Percentiles rank a stretch among this genome's conserved stretches.
Conservation (phyloP, 768 basidiomycete genomes). For the Pleurotus giganteus region DNA sequence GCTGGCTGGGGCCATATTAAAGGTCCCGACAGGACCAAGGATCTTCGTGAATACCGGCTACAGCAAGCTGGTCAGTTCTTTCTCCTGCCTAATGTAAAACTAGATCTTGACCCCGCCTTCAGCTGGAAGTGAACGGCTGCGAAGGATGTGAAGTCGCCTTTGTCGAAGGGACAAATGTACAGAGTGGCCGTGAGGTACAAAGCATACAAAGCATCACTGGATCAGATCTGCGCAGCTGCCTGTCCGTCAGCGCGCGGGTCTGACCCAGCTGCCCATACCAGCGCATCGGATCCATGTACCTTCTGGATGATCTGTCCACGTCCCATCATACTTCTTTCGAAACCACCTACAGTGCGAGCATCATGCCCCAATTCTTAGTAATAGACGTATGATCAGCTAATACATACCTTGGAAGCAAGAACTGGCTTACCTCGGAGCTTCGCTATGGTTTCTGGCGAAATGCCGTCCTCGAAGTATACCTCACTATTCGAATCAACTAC, state of each 20-base stretch:
- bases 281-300: slow-evolving; percentile 60
- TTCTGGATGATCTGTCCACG: slow-evolving; percentile 91
- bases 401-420: neutral
- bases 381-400: neutral
- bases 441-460: slow-evolving; percentile 57
- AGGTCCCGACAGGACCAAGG: slow-evolving; percentile 80
- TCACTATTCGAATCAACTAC: slow-evolving; percentile 78
- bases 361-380: slow-evolving; percentile 85
- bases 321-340: slow-evolving; percentile 65
- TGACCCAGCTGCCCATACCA: slow-evolving; percentile 95
- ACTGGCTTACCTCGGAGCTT: slow-evolving; percentile 59
- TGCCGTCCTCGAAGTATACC: slow-evolving; percentile 87
- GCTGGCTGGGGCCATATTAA: slow-evolving; percentile 85
- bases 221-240: slow-evolving; percentile 79
- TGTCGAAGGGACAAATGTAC: neutral
- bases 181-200: neutral
- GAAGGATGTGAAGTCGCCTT: slow-evolving; percentile 49
- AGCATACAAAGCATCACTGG: slow-evolving; percentile 1
- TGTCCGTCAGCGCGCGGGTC: slow-evolving; percentile 89
- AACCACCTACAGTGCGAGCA: slow-evolving; percentile 60
- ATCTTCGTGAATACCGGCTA: slow-evolving; percentile 77
- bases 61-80: slow-evolving; percentile 53
- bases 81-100: neutral
- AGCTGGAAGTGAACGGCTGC: slow-evolving; percentile 69
- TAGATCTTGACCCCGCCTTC: slow-evolving; percentile 4